Percentiles rank a stretch among this genome's conserved stretches.
Evolutionary conservation across 192 early-diverging fungal genomes (phyloP).

Genomic region (Phycomyces nitens): DNA sequence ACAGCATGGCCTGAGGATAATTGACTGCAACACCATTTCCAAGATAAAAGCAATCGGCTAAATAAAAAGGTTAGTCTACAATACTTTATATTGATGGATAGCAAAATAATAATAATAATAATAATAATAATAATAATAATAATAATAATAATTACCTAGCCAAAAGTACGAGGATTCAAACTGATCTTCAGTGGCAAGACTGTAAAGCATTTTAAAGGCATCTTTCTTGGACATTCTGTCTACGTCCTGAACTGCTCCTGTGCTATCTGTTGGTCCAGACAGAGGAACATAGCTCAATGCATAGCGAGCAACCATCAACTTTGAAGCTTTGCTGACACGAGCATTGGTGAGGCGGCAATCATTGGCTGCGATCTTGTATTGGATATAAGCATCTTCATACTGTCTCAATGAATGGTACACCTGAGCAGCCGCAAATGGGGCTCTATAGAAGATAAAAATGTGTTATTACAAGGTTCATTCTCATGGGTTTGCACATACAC

Average conservation of each 20-base stretch:
- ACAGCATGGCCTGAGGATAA: slow-evolving; percentile 10
- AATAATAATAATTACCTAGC: slow-evolving; percentile 29
- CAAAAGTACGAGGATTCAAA: slow-evolving; percentile 27
- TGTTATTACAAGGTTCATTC: too few species aligned
- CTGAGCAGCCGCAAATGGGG: slow-evolving; percentile 29
- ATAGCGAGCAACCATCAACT: slow-evolving; percentile 35
- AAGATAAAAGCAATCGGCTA: slow-evolving; percentile 32
- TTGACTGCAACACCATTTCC: slow-evolving; percentile 22
- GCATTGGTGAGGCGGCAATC: slow-evolving; percentile 14
- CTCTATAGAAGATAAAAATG: slow-evolving; percentile 16
- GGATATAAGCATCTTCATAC: slow-evolving; percentile 28
- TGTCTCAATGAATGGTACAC: slow-evolving; percentile 25
- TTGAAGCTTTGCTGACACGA: slow-evolving; percentile 13
- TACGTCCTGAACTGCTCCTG: background rate
- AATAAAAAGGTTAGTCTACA: background rate
- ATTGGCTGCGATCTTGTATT: slow-evolving; percentile 19
- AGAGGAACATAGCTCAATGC: slow-evolving; percentile 10
- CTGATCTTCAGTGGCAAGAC: slow-evolving; percentile 21
- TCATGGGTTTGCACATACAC: too few species aligned
- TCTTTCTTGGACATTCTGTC: slow-evolving; percentile 10
- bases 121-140: too few species aligned
- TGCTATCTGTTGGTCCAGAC: background rate
- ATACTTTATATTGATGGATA: too few species aligned
- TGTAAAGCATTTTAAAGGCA: slow-evolving; percentile 17
- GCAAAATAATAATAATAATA: too few species aligned